Base-by-base conservation (phyloP, 306 rosid genomes). In the Dalbergia cultrata region DNA sequence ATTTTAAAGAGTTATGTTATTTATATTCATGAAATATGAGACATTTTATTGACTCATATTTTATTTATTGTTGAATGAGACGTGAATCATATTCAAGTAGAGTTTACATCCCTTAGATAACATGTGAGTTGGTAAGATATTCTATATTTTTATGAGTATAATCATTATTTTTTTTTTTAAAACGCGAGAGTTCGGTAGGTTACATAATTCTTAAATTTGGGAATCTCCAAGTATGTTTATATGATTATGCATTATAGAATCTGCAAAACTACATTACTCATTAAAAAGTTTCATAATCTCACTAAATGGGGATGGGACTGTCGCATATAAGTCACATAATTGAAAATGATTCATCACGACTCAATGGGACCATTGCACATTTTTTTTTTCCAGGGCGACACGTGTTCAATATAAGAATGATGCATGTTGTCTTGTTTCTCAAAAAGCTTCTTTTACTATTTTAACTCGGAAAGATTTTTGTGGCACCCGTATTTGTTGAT, bases 341-440 rank as follows among this genome's bases (percentile, higher is more conserved):
- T 50, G 45, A 70, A 70, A 70, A 44, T 57, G 56, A 35, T 70
- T 72, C 78, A 62, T 21, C 33, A 64, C 45, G 74, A 63, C 47
- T 31, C 61, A 72, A 64, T 63, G 65, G 56, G 85, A 50, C 80
- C 71, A 81, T 59, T 58, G 66, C 71, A 37, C 76, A 49, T 49
- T 81, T 82, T 75, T 10, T 82, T 75, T 10, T 67, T 33, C 31
- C 14, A 7, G 50, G 71, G 81, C 39, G 58, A 60, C 85, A 75
- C 77, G 85, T 82, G 81, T 72, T 76, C 35, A 14, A 3, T 13
- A 4, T 47, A 16, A 2, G 52, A 49, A 65, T 65, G 49, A 56
- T 72, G 1, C 70, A 73, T 65, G 75, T 74, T 73, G 69, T 74
- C 63, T 65, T 54, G 69, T 65, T 53, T 50, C 59, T 65, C 52